A percentile compares a stretch with the other conserved stretches of the same genome.
These are phyloP conservation scores for Adansonia rubrostipa DNA, from an alignment of 441 rosid species.

Conservation along the genomic window DNA sequence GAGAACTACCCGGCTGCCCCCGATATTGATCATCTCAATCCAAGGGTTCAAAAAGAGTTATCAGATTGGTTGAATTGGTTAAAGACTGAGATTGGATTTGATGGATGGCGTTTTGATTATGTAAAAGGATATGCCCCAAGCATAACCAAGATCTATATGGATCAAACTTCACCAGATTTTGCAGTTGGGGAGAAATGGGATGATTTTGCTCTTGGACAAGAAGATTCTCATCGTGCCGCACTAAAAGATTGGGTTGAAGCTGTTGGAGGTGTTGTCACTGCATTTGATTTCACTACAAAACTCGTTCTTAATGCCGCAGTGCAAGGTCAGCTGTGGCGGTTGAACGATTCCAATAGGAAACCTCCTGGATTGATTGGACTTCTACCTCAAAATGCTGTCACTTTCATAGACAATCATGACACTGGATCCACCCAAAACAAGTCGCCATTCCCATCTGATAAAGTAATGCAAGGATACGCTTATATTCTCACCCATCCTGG, in stretches of 20 bases:
- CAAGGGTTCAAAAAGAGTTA: constrained; percentile 61
- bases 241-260: constrained; percentile 63
- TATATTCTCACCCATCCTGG: constrained; percentile 92
- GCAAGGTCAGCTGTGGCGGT: constrained; percentile 71
- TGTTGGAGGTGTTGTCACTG: constrained; percentile 60
- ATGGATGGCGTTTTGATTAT: constrained; percentile 82
- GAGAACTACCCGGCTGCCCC: constrained; percentile 70
- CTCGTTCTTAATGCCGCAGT: constrained; percentile 79
- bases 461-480: constrained; percentile 87
- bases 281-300: constrained; percentile 86
- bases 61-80: constrained; percentile 93
- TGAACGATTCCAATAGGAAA: constrained; percentile 68
- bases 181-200: constrained; percentile 91
- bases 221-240: constrained; percentile 57
- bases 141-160: constrained; percentile 55
- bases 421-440: constrained; percentile 64
- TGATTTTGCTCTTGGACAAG: constrained; percentile 48
- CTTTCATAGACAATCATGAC: constrained; percentile 86
- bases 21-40: constrained; percentile 81
- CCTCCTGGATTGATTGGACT: constrained; percentile 83
- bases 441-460: constrained; percentile 84
- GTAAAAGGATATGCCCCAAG: constrained; percentile 68
- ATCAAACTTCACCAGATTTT: constrained; percentile 57
- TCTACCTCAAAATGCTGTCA: constrained; percentile 70
- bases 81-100: constrained; percentile 70